Evolutionary conservation across 768 basidiomycete genomes (phyloP).

Genomic region (Leccinellum luteum): DNA sequence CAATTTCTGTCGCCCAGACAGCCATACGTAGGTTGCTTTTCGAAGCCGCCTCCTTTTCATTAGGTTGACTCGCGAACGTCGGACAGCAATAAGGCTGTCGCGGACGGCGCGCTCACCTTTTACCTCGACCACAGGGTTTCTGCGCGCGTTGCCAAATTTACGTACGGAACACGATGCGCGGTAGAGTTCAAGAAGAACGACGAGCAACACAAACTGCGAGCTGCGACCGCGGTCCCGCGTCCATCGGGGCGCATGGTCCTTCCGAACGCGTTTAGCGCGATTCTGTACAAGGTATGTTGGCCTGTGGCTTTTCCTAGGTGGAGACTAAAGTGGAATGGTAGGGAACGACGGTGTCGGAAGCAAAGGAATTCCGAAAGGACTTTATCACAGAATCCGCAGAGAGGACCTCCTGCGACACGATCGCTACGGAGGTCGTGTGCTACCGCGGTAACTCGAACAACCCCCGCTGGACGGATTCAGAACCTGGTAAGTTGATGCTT

Average conservation of each 20-base stretch:
- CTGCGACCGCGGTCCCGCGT: conserved; percentile 26
- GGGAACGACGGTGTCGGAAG: conserved; percentile 30
- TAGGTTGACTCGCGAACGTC: background rate
- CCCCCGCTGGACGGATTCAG: conserved; percentile 32
- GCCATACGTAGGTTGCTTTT: conserved; percentile 41
- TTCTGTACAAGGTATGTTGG: conserved; percentile 26
- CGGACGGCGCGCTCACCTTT: conserved; percentile 44
- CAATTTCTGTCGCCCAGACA: conserved; percentile 48
- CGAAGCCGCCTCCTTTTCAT: background rate
- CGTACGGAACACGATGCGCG: conserved; percentile 37
- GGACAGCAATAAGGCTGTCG: conserved; percentile 45
- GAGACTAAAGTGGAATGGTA: conserved; percentile 4
- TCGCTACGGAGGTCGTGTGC: conserved; percentile 32
- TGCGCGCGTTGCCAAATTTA: conserved; percentile 37
- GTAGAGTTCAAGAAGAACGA: conserved; percentile 29
- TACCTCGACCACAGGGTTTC: conserved; percentile 43
- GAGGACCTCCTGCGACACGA: conserved; percentile 25
- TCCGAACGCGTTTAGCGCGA: conserved; percentile 32
- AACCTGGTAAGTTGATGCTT: conserved; percentile 20
- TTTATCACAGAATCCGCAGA: conserved; percentile 32
- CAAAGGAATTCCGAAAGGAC: conserved; percentile 32
- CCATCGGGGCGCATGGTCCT: conserved; percentile 32
- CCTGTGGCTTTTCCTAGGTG: background rate
- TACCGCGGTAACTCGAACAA: conserved; percentile 23
- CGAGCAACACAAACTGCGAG: conserved; percentile 30